Evolutionary conservation across 2,329 filamentous ascomycete genomes (phyloP), one percentile per base, ranked within the genome.

Genomic region (Aaosphaeria pasadenensis): DNA sequence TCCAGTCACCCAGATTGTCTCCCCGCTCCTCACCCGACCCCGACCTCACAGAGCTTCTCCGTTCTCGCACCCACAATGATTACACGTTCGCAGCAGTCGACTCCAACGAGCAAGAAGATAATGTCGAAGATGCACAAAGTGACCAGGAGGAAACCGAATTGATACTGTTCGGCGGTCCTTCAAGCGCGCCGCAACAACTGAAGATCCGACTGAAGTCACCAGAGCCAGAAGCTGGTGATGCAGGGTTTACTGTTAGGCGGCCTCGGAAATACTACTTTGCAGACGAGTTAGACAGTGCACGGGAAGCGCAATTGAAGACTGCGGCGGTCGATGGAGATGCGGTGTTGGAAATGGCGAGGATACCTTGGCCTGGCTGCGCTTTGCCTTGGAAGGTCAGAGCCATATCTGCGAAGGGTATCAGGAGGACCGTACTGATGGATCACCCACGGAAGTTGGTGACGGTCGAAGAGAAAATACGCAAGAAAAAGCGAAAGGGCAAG

Each of bases 241-340:
- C 60, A 13, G 61, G 62, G 2, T 56, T 71, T 30, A 9, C 60
- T 4, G 30, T 64, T 29, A 64, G 68, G 47, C 60, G 60, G 43
- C 64, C 64, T 9, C 54, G 53, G 36, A 59, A 53, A 48, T 70
- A 69, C 47, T 71, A 71, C 48, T 69, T 71, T 44, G 58, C 64
- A 45, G 55, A 64, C 4, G 60, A 59, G 17, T 48, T 56, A 17
- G 61, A 59, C 4, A 58, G 53, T 17, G 52, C 62, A 5, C 57
- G 56, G 47, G 47, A 58, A 41, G 40, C 43, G n/a, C 55, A 60
- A 30, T 52, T 65, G 42, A 45, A 53, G 28, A 55, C 58, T 5
- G 58, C 56, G 30, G 66, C 66, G 24, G 53, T 70, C 6, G 60
- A 62, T 38, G 66, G 62, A 13, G 45, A 53, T 29, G 53, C 59